phyloP scores from a whole-genome alignment of 345 rosid species.

The Trapa bicornis region DNA sequence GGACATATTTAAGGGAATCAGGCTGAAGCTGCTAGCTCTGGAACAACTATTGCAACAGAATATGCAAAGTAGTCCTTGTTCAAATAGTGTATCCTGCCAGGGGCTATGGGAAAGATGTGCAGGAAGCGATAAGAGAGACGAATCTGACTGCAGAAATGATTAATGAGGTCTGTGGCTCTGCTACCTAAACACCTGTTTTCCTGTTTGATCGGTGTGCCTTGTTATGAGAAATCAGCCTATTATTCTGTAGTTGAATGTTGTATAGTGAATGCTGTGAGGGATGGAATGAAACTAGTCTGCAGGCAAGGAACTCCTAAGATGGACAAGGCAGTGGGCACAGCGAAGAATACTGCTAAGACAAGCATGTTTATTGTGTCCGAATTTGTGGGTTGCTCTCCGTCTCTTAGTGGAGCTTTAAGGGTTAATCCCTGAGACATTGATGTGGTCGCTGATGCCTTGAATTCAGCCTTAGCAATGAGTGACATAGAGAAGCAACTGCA shows the following conservation, averaged over 20 bases:
- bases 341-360: conserved; percentile 30
- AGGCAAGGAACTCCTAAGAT: conserved; percentile 55
- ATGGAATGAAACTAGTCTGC: conserved; percentile 75
- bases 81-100: conserved; percentile 75
- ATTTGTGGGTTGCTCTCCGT: conserved; percentile 76
- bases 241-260: conserved; percentile 71
- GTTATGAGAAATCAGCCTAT: conserved; percentile 69
- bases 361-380: conserved; percentile 81
- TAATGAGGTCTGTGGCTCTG: conserved; percentile 44
- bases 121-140: conserved; percentile 60
- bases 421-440: conserved; percentile 72
- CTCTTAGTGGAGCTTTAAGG: conserved; percentile 72
- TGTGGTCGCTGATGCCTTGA: conserved; percentile 63
- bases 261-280: conserved; percentile 70
- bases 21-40: conserved; percentile 55
- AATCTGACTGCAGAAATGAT: conserved; percentile 46
- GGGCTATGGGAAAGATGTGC: conserved; percentile 57
- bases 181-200: conserved; percentile 49
- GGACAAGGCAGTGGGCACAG: conserved; percentile 39
- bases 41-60: conserved; percentile 54
- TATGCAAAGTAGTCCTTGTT: conserved; percentile 41
- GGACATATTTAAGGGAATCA: conserved; percentile 80
- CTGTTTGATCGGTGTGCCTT: conserved; percentile 63
- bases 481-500: conserved; percentile 56
- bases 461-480: conserved; percentile 34